Percentiles rank a stretch among this genome's conserved stretches.
phyloP scores from a whole-genome alignment of 148 eudicot genomes.

The Silene conica region DNA sequence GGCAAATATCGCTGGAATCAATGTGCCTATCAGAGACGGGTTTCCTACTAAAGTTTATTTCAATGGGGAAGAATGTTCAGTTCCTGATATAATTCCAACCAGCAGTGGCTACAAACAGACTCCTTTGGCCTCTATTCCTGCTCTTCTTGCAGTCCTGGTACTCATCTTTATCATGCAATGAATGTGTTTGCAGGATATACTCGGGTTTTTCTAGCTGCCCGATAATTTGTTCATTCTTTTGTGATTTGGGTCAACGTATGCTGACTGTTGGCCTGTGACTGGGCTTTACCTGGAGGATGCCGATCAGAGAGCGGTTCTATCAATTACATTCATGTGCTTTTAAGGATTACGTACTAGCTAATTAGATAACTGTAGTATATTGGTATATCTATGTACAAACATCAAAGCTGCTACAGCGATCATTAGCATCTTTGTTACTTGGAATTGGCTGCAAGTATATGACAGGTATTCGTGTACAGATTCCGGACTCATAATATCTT shows the following conservation, averaged over 20 bases:
- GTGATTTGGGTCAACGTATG: slow-evolving; percentile 18
- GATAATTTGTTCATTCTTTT: slow-evolving; percentile 35
- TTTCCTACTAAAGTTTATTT: slow-evolving; percentile 64
- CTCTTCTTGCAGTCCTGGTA: slow-evolving; percentile 30
- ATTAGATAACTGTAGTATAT: slow-evolving; percentile 18
- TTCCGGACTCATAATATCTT: background rate
- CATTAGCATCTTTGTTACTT: background rate
- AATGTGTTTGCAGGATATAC: slow-evolving; percentile 6
- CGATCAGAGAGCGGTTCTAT: slow-evolving; percentile 16
- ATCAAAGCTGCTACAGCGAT: slow-evolving; percentile 2
- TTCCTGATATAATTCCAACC: slow-evolving; percentile 47
- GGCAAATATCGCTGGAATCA: slow-evolving; percentile 40
- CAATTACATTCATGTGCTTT: slow-evolving; percentile 7
- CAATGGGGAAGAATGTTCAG: slow-evolving; percentile 76
- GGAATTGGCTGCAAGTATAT: background rate
- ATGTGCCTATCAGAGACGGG: slow-evolving; percentile 48
- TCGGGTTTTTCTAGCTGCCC: slow-evolving; percentile 20
- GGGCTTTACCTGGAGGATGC: slow-evolving; percentile 15
- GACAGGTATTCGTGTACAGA: background rate
- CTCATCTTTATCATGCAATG: slow-evolving; percentile 37
- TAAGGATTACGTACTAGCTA: slow-evolving; percentile 18
- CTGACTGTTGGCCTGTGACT: slow-evolving; percentile 21
- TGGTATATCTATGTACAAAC: slow-evolving; percentile 27
- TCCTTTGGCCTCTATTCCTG: slow-evolving; percentile 21
- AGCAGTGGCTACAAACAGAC: slow-evolving; percentile 30